A percentile compares a stretch with the other conserved stretches of the same genome.
phyloP scores from a whole-genome alignment of 257 asterid species.

The Petrea volubilis region DNA sequence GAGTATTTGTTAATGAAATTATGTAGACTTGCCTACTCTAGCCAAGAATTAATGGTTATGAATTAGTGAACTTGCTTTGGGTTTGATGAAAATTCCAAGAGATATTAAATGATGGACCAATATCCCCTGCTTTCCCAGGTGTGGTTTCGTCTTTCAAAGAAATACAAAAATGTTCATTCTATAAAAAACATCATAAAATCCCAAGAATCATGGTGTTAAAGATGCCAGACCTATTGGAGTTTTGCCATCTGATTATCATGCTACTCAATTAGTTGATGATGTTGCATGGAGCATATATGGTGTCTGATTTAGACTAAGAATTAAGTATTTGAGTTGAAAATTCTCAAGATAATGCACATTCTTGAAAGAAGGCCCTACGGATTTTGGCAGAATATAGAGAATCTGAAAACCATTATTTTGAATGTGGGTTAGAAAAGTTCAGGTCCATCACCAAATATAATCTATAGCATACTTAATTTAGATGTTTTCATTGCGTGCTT shows the following conservation, averaged over 20 bases:
- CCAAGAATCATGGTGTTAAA: neutral
- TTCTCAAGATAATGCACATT: neutral
- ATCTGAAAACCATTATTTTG: neutral
- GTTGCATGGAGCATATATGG: neutral
- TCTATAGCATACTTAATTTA: neutral
- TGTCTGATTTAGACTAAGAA: neutral
- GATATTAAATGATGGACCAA: neutral
- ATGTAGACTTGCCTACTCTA: neutral
- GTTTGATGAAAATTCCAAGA: neutral
- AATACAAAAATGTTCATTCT: neutral
- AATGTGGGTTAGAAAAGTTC: neutral
- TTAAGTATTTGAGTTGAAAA: neutral
- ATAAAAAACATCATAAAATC: neutral
- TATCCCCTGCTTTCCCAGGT: neutral
- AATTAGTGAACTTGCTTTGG: neutral
- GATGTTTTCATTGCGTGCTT: neutral
- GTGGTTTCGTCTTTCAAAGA: conserved; percentile 2
- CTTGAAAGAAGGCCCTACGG: neutral
- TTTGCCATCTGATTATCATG: neutral
- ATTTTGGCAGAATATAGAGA: neutral
- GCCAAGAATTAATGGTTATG: neutral
- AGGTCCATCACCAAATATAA: neutral
- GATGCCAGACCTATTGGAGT: neutral
- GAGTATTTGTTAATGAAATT: no score
- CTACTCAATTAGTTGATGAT: neutral